Conservation (phyloP, 2,329 filamentous ascomycete species). For the Exophiala xenobiotica region DNA sequence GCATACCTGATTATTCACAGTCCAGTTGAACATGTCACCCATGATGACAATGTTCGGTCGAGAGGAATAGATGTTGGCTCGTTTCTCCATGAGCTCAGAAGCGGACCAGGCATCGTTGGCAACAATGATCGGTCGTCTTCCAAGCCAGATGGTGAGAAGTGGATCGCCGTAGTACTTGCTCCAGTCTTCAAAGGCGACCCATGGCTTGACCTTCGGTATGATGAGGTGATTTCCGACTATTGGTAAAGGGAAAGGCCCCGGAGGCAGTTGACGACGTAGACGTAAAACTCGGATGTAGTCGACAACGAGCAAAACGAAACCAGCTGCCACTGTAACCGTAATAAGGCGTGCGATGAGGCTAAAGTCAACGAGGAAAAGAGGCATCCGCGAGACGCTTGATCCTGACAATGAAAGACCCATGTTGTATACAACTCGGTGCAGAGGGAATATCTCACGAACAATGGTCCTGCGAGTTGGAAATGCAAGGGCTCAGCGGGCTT, state of each 20-base stretch:
- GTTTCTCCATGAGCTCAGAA: conserved; percentile 34
- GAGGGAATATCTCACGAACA: no score
- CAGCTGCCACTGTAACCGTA: no score
- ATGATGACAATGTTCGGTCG: conserved; percentile 33
- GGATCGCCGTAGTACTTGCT: conserved; percentile 50
- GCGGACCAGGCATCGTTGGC: conserved; percentile 2
- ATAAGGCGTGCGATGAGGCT: no score
- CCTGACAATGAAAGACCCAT: no score
- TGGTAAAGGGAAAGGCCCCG: conserved; percentile 55
- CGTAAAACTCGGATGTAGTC: conserved; percentile 29
- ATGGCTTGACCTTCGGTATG: conserved; percentile 55
- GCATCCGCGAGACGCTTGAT: no score
- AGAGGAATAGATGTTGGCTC: conserved; percentile 34
- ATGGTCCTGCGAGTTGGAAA: no score
- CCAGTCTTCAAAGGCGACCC: conserved; percentile 57
- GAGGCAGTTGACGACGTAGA: conserved; percentile 41
- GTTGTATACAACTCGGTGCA: no score
- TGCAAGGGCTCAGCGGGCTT: no score
- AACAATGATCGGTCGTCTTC: conserved; percentile 22
- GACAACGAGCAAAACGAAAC: conserved; percentile 18
- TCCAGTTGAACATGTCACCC: conserved; percentile 34
- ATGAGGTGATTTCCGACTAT: conserved; percentile 57
- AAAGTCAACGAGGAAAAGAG: no score
- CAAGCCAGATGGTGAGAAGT: conserved; percentile 57
- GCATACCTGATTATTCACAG: conserved; percentile 47